Evolutionary conservation across 768 basidiomycete genomes (phyloP).

Genomic region (Rubroboletus satanas): DNA sequence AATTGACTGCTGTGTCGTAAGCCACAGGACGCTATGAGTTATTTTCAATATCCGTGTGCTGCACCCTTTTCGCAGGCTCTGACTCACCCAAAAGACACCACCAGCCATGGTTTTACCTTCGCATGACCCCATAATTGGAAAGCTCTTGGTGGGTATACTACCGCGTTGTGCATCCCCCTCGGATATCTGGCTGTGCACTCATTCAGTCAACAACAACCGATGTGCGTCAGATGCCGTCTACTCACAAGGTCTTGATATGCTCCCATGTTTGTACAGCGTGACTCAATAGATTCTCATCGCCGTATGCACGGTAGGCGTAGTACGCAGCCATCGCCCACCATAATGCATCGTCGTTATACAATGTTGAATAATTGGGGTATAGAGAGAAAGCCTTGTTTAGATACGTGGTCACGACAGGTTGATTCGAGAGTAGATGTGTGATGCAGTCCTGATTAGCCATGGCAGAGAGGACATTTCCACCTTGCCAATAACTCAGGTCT

Average conservation of each 20-base stretch:
- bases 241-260: conserved; percentile 45
- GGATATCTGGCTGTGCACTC: conserved; percentile 31
- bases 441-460: conserved; percentile 36
- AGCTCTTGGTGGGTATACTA: conserved; percentile 38
- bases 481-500: conserved; percentile 54
- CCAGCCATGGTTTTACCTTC: conserved; percentile 49
- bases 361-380: conserved; percentile 6
- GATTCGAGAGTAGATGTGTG: neutral
- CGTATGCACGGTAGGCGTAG: conserved; percentile 47
- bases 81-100: conserved; percentile 51
- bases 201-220: neutral
- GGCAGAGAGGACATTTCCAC: conserved; percentile 49
- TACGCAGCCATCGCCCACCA: conserved; percentile 56
- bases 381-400: conserved; percentile 7
- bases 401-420: conserved; percentile 4
- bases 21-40: conserved; percentile 38
- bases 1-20: conserved; percentile 43
- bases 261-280: conserved; percentile 49
- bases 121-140: conserved; percentile 41
- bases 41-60: neutral
- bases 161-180: conserved; percentile 37
- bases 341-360: conserved; percentile 21
- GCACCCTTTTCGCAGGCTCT: neutral
- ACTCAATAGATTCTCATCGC: conserved; percentile 38
- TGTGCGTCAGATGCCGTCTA: neutral